Evolutionary conservation across 805 yeast genomes (phyloP).

Genomic region (Teunomyces pallodes): DNA sequence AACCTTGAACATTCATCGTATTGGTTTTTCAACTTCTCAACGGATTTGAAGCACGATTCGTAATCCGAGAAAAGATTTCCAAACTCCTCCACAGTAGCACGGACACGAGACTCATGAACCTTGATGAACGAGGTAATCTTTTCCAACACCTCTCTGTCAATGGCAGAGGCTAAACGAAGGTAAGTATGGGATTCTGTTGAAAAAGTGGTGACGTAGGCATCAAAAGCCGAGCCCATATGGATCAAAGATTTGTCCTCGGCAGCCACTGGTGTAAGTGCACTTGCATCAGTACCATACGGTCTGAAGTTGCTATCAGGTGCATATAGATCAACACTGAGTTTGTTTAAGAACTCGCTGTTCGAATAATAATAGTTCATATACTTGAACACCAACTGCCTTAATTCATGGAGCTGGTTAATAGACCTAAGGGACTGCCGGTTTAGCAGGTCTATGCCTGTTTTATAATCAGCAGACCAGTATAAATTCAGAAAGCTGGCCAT

Average conservation of each 20-base stretch:
- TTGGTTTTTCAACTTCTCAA: slow-evolving; percentile 29
- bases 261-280: background rate
- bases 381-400: slow-evolving; percentile 34
- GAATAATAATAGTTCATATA: slow-evolving; percentile 35
- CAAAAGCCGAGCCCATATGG: slow-evolving; percentile 8
- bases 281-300: background rate
- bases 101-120: slow-evolving; percentile 33
- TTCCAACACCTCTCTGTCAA: slow-evolving; percentile 34
- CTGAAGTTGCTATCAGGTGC: background rate
- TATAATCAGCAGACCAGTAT: slow-evolving; percentile 44
- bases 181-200: slow-evolving; percentile 22
- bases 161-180: slow-evolving; percentile 26
- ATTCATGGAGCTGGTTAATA: slow-evolving; percentile 39
- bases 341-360: slow-evolving; percentile 32
- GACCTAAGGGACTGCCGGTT: slow-evolving; percentile 30
- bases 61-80: slow-evolving; percentile 25
- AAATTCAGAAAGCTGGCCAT: slow-evolving; percentile 27
- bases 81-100: slow-evolving; percentile 20
- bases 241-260: background rate
- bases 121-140: slow-evolving; percentile 35
- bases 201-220: slow-evolving; percentile 18
- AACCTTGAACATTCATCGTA: slow-evolving; percentile 29
- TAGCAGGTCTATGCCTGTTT: slow-evolving; percentile 32
- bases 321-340: slow-evolving; percentile 14
- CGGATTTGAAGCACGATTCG: slow-evolving; percentile 16